These are phyloP conservation scores for Mortierella sp. DNA, from an alignment of 371 early-diverging fungal genomes.

Conservation along the genomic window DNA sequence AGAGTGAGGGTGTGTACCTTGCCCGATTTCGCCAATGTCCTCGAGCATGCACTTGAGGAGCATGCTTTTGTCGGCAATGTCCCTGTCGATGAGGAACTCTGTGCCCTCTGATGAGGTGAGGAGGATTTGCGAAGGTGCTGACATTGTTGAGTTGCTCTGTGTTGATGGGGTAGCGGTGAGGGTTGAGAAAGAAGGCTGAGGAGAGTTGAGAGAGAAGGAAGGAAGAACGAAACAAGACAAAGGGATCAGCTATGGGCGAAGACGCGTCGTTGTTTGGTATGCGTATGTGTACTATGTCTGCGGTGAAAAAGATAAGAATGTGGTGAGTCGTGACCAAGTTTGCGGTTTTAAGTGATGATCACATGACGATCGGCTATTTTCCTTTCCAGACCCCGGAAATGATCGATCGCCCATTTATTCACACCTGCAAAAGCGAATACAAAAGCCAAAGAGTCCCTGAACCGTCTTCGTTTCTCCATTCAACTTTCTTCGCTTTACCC, in stretches of 20 bases:
- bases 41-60: slow-evolving; percentile 89
- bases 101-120: slow-evolving; percentile 78
- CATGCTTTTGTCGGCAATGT: slow-evolving; percentile 80
- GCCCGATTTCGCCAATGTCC: slow-evolving; percentile 76
- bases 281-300: too few species aligned
- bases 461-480: background rate
- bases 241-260: background rate
- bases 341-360: too few species aligned
- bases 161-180: too few species aligned
- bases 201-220: background rate
- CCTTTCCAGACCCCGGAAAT: too few species aligned
- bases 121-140: slow-evolving; percentile 34
- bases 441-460: too few species aligned
- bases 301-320: too few species aligned
- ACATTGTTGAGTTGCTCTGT: background rate
- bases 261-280: background rate
- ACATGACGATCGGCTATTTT: too few species aligned
- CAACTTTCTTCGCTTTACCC: background rate
- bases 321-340: too few species aligned
- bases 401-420: too few species aligned
- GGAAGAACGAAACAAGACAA: background rate
- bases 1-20: slow-evolving; percentile 36
- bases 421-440: too few species aligned
- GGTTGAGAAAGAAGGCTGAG: background rate
- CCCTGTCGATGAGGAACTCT: slow-evolving; percentile 79